These are phyloP conservation scores for Neophaeococcomyces mojaviensis DNA, from an alignment of 2,329 filamentous ascomycete genomes.

Conservation along the genomic window DNA sequence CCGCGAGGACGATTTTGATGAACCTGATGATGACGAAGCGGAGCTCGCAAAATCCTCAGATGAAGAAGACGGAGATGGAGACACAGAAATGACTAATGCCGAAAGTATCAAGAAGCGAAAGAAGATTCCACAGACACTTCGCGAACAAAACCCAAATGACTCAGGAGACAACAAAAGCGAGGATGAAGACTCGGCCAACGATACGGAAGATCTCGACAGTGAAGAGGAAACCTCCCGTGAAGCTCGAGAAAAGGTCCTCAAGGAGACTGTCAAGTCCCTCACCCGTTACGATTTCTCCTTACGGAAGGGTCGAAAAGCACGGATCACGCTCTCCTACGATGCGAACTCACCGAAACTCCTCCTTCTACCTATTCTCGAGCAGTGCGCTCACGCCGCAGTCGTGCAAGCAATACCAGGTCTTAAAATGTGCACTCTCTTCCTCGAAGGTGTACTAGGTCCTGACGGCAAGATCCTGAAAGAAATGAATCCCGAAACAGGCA, in stretches of 20 bases:
- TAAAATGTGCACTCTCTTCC: constrained; percentile 60
- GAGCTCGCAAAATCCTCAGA: constrained; percentile 46
- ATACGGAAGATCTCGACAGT: constrained; percentile 36
- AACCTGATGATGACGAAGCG: constrained; percentile 83
- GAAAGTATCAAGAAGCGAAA: constrained; percentile 10
- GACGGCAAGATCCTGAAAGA: constrained; percentile 39
- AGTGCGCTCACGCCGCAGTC: constrained; percentile 67
- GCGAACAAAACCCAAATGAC: constrained; percentile 20
- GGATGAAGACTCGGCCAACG: constrained; percentile 12
- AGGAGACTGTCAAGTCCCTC: constrained; percentile 57
- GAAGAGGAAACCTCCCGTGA: constrained; percentile 28
- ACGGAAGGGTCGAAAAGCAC: constrained; percentile 63
- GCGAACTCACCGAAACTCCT: constrained; percentile 78
- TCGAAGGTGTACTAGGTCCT: constrained; percentile 48
- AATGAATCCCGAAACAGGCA: constrained; percentile 41
- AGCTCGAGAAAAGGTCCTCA: constrained; percentile 57
- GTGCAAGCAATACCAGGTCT: constrained; percentile 82
- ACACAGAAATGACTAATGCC: constrained; percentile 6
- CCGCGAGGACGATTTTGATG: constrained; percentile 71
- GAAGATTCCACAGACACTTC: constrained; percentile 13
- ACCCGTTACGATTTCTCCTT: constrained; percentile 75
- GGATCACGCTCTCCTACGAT: constrained; percentile 76
- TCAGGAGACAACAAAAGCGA: constrained; percentile 14
- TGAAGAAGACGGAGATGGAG: constrained; percentile 23
- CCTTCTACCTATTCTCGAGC: constrained; percentile 84